Evolutionary conservation across 192 early-diverging fungal genomes (phyloP).

Genomic region (Jimgerdemannia flammicorona): DNA sequence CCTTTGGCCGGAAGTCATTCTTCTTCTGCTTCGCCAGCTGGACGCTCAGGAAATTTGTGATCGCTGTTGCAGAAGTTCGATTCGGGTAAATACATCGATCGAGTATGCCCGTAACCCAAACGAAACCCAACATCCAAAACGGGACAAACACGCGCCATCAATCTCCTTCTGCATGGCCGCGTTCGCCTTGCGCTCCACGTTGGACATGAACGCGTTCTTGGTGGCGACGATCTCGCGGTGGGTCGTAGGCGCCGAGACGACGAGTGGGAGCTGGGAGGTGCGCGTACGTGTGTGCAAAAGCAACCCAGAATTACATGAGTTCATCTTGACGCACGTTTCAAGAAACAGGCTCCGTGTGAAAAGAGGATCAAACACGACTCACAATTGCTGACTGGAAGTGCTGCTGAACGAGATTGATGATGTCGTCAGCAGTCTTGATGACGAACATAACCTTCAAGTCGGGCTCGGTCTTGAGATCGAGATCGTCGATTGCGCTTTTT

Average conservation of each 20-base stretch:
- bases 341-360: too few relatives aligned
- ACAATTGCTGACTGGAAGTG: constrained; percentile 79
- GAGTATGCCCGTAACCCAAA: background rate
- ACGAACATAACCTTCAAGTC: constrained; percentile 59
- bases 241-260: constrained; percentile 62
- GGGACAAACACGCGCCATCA: constrained; percentile 43
- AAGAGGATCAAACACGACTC: constrained; percentile 13
- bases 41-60: constrained; percentile 65
- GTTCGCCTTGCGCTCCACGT: constrained; percentile 80
- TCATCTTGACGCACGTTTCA: too few relatives aligned
- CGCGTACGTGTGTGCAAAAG: constrained; percentile 6
- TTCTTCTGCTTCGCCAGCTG: constrained; percentile 79
- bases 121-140: constrained; percentile 1
- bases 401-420: constrained; percentile 72
- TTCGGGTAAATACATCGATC: background rate
- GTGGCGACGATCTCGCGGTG: constrained; percentile 83
- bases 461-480: constrained; percentile 60
- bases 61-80: constrained; percentile 30
- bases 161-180: constrained; percentile 67
- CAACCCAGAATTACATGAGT: background rate
- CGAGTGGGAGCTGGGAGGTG: constrained; percentile 54
- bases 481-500: constrained; percentile 60
- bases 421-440: constrained; percentile 62
- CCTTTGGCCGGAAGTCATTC: constrained; percentile 87
- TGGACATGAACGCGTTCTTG: constrained; percentile 88